Percentiles rank a stretch among this genome's conserved stretches.
Conservation (phyloP, 768 basidiomycete species). For the Omphalotus guepiniiformis region DNA sequence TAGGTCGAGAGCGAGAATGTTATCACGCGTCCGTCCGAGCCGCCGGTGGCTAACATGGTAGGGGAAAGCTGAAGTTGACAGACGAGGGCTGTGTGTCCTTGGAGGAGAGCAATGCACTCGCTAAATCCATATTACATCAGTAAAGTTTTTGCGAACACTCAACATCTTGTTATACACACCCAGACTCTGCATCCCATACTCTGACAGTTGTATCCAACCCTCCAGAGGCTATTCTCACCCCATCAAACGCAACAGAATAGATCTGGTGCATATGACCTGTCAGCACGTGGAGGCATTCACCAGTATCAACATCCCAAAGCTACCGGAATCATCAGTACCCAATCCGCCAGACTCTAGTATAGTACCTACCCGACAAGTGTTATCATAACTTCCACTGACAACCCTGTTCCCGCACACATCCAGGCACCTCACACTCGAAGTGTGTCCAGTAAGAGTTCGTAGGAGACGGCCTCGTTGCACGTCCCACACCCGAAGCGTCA, state of each 20-base stretch:
- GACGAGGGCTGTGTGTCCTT: constrained; percentile 90
- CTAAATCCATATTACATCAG: constrained; percentile 31
- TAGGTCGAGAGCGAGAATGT: constrained; percentile 52
- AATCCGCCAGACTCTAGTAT: constrained; percentile 1
- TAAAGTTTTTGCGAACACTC: neutral
- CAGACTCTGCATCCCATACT: constrained; percentile 83
- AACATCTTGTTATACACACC: constrained; percentile 44
- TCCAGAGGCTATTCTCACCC: constrained; percentile 75
- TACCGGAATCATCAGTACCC: neutral
- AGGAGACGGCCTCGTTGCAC: constrained; percentile 72
- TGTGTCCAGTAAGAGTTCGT: constrained; percentile 70
- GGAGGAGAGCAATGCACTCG: constrained; percentile 76
- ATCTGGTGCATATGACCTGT: constrained; percentile 85
- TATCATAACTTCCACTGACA: constrained; percentile 93
- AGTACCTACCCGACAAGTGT: constrained; percentile 67
- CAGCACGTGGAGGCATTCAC: constrained; percentile 79
- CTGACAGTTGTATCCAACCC: constrained; percentile 92
- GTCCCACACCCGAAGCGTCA: constrained; percentile 89
- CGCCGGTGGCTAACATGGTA: constrained; percentile 71
- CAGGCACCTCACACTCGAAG: constrained; percentile 78
- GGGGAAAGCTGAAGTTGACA: constrained; percentile 83
- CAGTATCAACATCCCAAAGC: constrained; percentile 91
- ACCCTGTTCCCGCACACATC: constrained; percentile 82
- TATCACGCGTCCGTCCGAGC: constrained; percentile 84
- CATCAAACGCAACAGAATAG: constrained; percentile 90